Base-by-base conservation (phyloP, 2,329 filamentous ascomycete genomes). In the Blastomyces gilchristii region DNA sequence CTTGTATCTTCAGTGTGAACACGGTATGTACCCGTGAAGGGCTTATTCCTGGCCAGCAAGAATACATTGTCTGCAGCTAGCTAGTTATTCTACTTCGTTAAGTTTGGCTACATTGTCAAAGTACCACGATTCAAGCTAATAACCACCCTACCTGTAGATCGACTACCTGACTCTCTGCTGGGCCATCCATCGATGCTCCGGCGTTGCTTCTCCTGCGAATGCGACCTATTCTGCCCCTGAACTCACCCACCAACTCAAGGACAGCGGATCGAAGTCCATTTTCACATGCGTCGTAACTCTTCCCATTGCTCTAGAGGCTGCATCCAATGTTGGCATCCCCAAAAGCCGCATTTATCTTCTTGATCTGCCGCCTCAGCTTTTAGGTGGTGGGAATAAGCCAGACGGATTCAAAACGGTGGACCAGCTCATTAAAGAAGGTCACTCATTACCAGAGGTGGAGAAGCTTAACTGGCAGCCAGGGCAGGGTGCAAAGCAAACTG, bases 1-100 rank as follows among this genome's bases (percentile, higher is more conserved):
- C 90, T 58, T 87, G 81, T 4, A 78, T 92, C 37, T 95, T 90
- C 76, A 87, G 87, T n/a, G 75, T 91, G 64, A 95, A 95, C 72
- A 90, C 89, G 39, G 88, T 90, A 75, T 64, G 82, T 72, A 45
- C 18, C 16, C 49, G n/a, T 47, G 63, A 14, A 52, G 25, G 9
- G 54, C 25, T 14, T 49, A 49, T 31, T 45, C 25, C n/a, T 49
- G 43, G n/a, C 28, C 18, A 25, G 37, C 39, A 31, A 58, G 1
- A 43, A 22, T 57, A 12, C 18, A 14, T 7, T n/a, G 16, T 39
- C 34, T 22, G 18, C 31, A n/a, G n/a, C 5, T 34, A 37, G 6
- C 14, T 5, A 37, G 25, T 6, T 54, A 54, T 54, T 34, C 31
- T 7, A 9, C 16, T 16, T 56, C 34, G 12, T 34, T 11, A 7